Conservation (phyloP, 768 basidiomycete genomes). For the Mycena haematopus region DNA sequence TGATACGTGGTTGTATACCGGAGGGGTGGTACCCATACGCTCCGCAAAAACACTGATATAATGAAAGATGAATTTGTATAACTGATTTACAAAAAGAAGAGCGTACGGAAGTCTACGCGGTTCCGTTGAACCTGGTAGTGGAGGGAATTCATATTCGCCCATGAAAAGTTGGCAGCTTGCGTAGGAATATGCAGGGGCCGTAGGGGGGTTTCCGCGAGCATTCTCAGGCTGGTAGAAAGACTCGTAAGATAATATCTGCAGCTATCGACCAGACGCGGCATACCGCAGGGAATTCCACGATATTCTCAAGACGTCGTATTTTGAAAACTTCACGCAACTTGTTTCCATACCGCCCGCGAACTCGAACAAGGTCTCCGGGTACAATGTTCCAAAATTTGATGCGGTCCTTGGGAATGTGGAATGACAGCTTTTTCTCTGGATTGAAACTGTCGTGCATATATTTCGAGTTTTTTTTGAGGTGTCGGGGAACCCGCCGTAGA, state of each 20-base stretch:
- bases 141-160: slow-evolving; percentile 67
- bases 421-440: not conserved
- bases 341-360: slow-evolving; percentile 68
- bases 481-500: slow-evolving; percentile 22
- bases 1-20: slow-evolving; percentile 61
- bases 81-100: slow-evolving; percentile 1
- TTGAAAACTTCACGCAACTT: slow-evolving; percentile 72
- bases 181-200: slow-evolving; percentile 52
- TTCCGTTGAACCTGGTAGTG: slow-evolving; percentile 45
- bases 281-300: slow-evolving; percentile 24
- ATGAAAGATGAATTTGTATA: slow-evolving; percentile 5
- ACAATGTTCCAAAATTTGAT: slow-evolving; percentile 90
- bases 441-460: slow-evolving; percentile 18
- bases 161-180: slow-evolving; percentile 82
- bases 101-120: slow-evolving; percentile 54
- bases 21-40: slow-evolving; percentile 66
- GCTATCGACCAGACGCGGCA: not conserved
- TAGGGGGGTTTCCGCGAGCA: not conserved
- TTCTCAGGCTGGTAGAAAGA: slow-evolving; percentile 12
- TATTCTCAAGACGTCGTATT: slow-evolving; percentile 64
- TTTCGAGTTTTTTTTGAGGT: slow-evolving; percentile 4
- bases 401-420: slow-evolving; percentile 56
- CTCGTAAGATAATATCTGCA: slow-evolving; percentile 1
- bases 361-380: slow-evolving; percentile 79
- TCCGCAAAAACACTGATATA: slow-evolving; percentile 74